Conservation (phyloP, 192 early-diverging fungal species). For the Entomortierella beljakovae region DNA sequence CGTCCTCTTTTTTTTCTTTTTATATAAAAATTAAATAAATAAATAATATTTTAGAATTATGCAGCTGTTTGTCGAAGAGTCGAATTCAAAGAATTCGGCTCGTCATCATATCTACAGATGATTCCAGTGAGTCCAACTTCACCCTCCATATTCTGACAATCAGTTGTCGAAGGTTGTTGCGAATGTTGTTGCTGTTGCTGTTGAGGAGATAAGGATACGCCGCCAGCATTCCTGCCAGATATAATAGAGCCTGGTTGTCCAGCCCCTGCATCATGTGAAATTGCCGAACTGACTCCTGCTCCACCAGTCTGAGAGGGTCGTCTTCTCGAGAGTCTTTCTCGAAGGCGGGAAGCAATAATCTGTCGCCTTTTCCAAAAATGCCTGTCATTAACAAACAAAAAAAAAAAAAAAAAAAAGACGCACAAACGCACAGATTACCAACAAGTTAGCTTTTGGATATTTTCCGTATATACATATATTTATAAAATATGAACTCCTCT, state of each 20-base stretch:
- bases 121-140: conserved; percentile 46
- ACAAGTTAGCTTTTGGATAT: not conserved
- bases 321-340: conserved; percentile 20
- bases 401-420: conserved; percentile 6
- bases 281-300: conserved; percentile 29
- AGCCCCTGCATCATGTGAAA: conserved; percentile 11
- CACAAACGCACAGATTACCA: not conserved
- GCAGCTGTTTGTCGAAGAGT: not conserved
- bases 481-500: not conserved
- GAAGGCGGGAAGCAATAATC: conserved; percentile 28
- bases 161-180: not conserved
- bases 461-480: too few relatives aligned
- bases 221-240: conserved; percentile 8
- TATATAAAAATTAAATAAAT: conserved; percentile 14
- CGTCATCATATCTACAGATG: conserved; percentile 47
- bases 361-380: conserved; percentile 52
- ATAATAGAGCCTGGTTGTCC: conserved; percentile 2
- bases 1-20: too few relatives aligned
- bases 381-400: conserved; percentile 18
- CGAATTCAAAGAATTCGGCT: conserved; percentile 3
- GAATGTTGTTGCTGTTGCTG: conserved; percentile 7
- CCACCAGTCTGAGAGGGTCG: not conserved
- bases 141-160: conserved; percentile 40
- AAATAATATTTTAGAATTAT: not conserved
- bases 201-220: not conserved